A percentile compares a stretch with the other conserved stretches of the same genome.
phyloP scores from a whole-genome alignment of 805 yeast species.

The Candida railenensis region DNA sequence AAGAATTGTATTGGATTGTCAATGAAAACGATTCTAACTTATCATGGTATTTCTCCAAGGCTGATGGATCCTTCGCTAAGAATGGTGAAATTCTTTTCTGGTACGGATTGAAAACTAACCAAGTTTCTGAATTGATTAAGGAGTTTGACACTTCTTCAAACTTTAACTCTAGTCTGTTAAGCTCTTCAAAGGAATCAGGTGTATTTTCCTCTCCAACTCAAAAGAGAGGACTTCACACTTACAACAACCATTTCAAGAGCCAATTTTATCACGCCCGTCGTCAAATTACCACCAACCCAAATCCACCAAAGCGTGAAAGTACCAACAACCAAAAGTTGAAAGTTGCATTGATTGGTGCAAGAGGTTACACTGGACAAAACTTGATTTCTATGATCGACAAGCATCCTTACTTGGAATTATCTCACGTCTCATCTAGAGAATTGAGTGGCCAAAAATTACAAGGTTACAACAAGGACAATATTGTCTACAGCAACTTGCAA shows the following conservation, averaged over 20 bases:
- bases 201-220: conserved; percentile 49
- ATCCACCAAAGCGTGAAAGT: conserved; percentile 70
- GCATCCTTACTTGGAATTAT: conserved; percentile 84
- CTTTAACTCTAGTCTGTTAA: conserved; percentile 29
- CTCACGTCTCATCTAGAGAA: conserved; percentile 96
- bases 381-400: conserved; percentile 80
- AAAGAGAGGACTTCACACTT: conserved; percentile 52
- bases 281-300: conserved; percentile 50
- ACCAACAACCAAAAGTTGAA: conserved; percentile 60
- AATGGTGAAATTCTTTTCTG: conserved; percentile 90
- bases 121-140: conserved; percentile 62
- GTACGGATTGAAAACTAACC: conserved; percentile 79
- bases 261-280: conserved; percentile 12
- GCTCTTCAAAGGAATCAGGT: conserved; percentile 42
- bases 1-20: conserved; percentile 81
- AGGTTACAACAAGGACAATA: conserved; percentile 81
- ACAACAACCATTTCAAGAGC: conserved; percentile 9
- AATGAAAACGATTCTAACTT: conserved; percentile 88
- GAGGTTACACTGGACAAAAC: conserved; percentile 97
- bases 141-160: conserved; percentile 37
- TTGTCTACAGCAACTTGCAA: conserved; percentile 81
- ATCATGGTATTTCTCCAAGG: conserved; percentile 86
- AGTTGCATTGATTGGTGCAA: conserved; percentile 95
- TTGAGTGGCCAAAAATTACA: conserved; percentile 80
- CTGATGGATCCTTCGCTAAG: conserved; percentile 91